Base-by-base conservation (phyloP, 208 protist species). In the Leishmania mexicana region DNA sequence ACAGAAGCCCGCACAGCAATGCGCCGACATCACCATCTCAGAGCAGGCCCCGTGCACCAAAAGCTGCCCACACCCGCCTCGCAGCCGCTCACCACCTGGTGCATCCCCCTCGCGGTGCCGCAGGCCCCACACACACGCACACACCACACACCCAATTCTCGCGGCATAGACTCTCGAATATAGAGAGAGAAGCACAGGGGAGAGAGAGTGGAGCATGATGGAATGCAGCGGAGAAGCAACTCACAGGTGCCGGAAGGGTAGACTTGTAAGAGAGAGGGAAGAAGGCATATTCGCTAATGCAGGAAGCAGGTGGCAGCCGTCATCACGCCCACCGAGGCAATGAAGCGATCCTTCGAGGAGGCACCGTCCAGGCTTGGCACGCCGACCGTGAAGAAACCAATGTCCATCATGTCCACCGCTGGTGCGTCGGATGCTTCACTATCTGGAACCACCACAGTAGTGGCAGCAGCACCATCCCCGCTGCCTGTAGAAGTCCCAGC, bases 341-440 rank as follows among this genome's bases (percentile, higher is more conserved):
- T 73, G 77, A 87, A 92, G 35, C 75, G 51, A 6, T 74, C 21
- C 13, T 47, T 57, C 1, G 67, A 54, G 6, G 57, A 51, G 24
- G 13, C 60, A 11, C 24, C 64, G 62, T 81, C 75, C 35, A 40
- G 45, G 1, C 17, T 28, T 6, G 84, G 81, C 42, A 92, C 78
- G 4, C 87, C 88, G 3, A 90, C 75, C 21, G 78, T 85, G 73
- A 92, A 77, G 74, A 91, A 94, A 60, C 82, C 86, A 19, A 93
- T 84, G 8, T 87, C 83, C 54, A 84, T 81, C 53, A 87, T 72
- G 24, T 81, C 78, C 6, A 62, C 58, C 13, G 40, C 68, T 3
- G 70, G 70, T 13, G 47, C 40, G 40, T 78, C 49, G 38, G 5
- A 40, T 53, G 7, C 24, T 8, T 19, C 47, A 53, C 21, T 45